Base-by-base conservation (phyloP, 2,329 filamentous ascomycete species). In the Trichophaea hybrida region DNA sequence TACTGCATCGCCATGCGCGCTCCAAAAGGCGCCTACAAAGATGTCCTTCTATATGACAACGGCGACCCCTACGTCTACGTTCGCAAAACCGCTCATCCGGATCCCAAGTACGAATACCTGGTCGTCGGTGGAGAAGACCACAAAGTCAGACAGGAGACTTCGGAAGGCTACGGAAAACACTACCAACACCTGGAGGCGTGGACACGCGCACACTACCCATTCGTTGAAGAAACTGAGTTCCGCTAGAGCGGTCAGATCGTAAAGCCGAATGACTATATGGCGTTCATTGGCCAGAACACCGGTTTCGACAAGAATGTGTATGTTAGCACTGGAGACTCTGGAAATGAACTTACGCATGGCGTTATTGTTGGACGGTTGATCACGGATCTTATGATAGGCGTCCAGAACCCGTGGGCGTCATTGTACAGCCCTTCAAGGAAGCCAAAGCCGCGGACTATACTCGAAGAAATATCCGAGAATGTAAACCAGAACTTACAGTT, bases 81-180 rank as follows among this genome's bases (percentile, higher is more conserved):
- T 1, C 75, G 78, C 1, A 67, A 80, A 8, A 80, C 78, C 0
- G 70, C 69, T 0, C 80, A 78, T 66, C 78, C 81, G 58, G 74
- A 76, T 0, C 58, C 59, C 8, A 69, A 75, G 58, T 69, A 79
- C 48, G 78, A 80, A 64, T 81, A 80, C 67, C 67, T 81, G 53
- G 70, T 82, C 4, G 73, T 80, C 5, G 79, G 78, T 5, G 79
- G 79, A 1, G 75, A 76, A 55, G 79, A 81, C 65, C 79, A 81
- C 71, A 78, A 79, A 67, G 77, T 80, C n/a, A 78, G 78, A 0
- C 77, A 80, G 63, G 74, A 76, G 48, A 70, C 74, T 1, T 71
- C 75, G 1, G 67, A 70, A 0, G 73, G 73, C 0, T 65, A 66
- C 37, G 40, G 17, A 4, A 61, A 50, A 31, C 74, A 76, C 5